These are phyloP conservation scores for Aspergillus fijiensis DNA, from an alignment of 2,329 filamentous ascomycete genomes.

Conservation along the genomic window DNA sequence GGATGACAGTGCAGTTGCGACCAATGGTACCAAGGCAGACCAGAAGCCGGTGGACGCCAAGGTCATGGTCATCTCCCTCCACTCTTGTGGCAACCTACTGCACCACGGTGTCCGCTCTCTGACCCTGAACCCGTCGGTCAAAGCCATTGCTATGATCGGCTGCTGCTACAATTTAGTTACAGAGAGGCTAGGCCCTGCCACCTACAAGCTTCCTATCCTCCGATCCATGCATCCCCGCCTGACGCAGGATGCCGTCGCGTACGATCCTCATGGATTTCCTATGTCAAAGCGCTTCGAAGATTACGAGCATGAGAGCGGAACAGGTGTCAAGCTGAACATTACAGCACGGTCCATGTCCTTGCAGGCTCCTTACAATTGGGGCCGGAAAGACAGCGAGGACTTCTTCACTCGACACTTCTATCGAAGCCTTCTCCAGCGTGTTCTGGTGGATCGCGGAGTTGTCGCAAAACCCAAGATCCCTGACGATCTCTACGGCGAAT, in stretches of 20 bases:
- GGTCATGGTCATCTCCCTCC: constrained; percentile 89
- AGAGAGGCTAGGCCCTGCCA: constrained; percentile 81
- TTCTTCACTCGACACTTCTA: constrained; percentile 96
- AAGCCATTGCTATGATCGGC: constrained; percentile 90
- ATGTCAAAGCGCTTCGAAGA: constrained; percentile 72
- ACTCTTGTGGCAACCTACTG: constrained; percentile 96
- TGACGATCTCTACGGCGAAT: constrained; percentile 30
- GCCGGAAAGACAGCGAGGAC: constrained; percentile 70
- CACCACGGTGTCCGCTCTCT: constrained; percentile 90
- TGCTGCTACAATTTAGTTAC: constrained; percentile 98
- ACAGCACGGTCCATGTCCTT: constrained; percentile 98
- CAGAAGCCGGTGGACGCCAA: constrained; percentile 23
- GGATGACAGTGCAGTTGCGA: neutral
- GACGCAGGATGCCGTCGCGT: constrained; percentile 65
- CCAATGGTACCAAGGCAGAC: neutral
- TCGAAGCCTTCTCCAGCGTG: constrained; percentile 82
- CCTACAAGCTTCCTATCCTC: constrained; percentile 77
- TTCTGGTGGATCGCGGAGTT: constrained; percentile 84
- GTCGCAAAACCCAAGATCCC: constrained; percentile 57
- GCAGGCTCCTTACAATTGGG: constrained; percentile 94
- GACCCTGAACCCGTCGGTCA: constrained; percentile 76
- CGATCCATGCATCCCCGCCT: constrained; percentile 73
- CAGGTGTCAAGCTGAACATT: constrained; percentile 82
- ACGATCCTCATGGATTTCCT: constrained; percentile 88
- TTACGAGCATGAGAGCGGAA: constrained; percentile 53